Conservation (phyloP, 495 filamentous ascomycete species). For the Darksidea phi region DNA sequence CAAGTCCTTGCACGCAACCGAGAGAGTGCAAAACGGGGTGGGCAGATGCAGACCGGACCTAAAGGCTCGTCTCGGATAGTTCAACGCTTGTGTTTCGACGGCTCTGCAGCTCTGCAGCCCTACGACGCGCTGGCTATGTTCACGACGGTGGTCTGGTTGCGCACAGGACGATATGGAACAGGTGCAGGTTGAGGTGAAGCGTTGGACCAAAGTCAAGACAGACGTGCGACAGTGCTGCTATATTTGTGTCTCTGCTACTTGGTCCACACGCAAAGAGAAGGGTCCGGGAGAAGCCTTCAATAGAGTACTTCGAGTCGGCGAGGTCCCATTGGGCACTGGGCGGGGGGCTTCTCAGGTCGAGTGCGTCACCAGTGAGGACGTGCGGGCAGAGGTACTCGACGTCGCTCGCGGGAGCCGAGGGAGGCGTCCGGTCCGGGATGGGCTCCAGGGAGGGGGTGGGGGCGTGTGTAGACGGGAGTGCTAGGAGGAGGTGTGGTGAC, state of each 20-base stretch:
- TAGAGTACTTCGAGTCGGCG: constrained; percentile 6
- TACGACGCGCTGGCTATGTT: constrained; percentile 12
- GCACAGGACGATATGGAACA: constrained; percentile 28
- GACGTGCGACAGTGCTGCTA: constrained; percentile 31
- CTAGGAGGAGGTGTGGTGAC: constrained; percentile 8
- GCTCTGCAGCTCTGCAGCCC: constrained; percentile 7
- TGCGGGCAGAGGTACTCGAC: not conserved
- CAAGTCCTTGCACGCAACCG: constrained; percentile 10
- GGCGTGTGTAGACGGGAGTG: not conserved
- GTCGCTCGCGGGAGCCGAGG: constrained; percentile 9
- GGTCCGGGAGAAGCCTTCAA: constrained; percentile 8
- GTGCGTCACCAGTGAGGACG: constrained; percentile 6
- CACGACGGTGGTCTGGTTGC: constrained; percentile 8
- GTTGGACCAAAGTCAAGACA: constrained; percentile 34
- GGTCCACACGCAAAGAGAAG: constrained; percentile 6
- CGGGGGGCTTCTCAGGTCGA: constrained; percentile 1
- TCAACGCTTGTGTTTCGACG: constrained; percentile 26
- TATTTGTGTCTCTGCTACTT: constrained; percentile 28
- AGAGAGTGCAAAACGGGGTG: constrained; percentile 20
- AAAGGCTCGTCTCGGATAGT: constrained; percentile 27
- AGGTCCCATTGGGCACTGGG: constrained; percentile 26
- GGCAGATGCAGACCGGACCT: constrained; percentile 11
- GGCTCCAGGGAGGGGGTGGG: constrained; percentile 27
- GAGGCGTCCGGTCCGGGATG: constrained; percentile 19
- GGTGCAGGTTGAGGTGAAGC: constrained; percentile 27